Conservation (phyloP, 2,329 filamentous ascomycete species). For the Neopestalotiopsis rosae region DNA sequence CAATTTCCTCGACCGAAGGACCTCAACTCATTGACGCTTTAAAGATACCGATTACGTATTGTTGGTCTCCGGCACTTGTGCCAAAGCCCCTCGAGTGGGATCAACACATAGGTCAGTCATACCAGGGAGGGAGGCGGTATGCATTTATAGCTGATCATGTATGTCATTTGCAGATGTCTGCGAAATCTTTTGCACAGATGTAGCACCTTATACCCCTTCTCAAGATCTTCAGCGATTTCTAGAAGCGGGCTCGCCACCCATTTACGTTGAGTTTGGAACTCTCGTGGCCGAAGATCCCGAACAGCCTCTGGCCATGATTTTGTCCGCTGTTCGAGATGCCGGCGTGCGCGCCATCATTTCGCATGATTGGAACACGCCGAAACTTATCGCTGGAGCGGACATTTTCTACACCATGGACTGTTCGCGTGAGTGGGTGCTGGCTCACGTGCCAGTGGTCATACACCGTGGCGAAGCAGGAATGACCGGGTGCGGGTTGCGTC, state of each 20-base stretch:
- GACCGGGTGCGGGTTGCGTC: slow-evolving; percentile 66
- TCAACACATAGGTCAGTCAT: background rate
- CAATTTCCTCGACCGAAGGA: background rate
- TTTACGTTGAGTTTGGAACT: background rate
- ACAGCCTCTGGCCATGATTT: slow-evolving; percentile 60
- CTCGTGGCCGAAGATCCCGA: slow-evolving; percentile 59
- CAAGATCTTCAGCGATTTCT: background rate
- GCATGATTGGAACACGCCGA: slow-evolving; percentile 69
- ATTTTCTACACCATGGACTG: slow-evolving; percentile 62
- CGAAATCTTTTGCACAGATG: background rate
- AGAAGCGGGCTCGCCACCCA: background rate
- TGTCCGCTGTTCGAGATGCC: slow-evolving; percentile 60
- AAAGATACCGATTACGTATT: background rate
- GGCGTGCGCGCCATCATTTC: slow-evolving; percentile 67
- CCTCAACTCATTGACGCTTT: background rate
- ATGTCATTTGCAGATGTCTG: background rate
- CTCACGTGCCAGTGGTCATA: slow-evolving; percentile 61
- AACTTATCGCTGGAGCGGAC: slow-evolving; percentile 54
- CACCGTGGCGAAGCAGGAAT: slow-evolving; percentile 72
- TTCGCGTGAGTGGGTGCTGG: slow-evolving; percentile 71
- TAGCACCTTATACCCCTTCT: background rate
- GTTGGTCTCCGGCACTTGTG: background rate
- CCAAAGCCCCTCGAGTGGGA: background rate
- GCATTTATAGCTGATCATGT: background rate
- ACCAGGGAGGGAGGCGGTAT: background rate